A percentile compares a stretch with the other conserved stretches of the same genome.
Evolutionary conservation across 306 rosid genomes (phyloP).

Genomic region (Alnus glutinosa): DNA sequence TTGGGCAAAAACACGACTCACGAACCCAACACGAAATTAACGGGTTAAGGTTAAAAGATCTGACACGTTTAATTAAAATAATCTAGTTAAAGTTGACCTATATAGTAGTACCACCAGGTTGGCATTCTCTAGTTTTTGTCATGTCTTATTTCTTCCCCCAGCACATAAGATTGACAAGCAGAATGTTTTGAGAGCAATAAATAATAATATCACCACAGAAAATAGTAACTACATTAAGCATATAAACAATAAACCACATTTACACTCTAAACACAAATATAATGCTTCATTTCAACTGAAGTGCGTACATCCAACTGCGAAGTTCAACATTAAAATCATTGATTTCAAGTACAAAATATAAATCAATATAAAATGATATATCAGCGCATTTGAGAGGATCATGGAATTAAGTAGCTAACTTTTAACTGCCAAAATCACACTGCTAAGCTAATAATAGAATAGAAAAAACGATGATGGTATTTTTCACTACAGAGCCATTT

Average conservation of each 20-base stretch:
- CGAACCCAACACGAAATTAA: no score
- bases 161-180: not conserved
- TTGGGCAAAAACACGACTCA: no score
- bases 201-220: not conserved
- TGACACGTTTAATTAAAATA: no score
- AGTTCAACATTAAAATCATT: not conserved
- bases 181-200: not conserved
- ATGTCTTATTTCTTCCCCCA: not conserved
- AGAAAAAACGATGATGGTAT: slow-evolving; percentile 2
- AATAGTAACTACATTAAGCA: not conserved
- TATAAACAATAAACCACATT: not conserved
- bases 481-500: slow-evolving; percentile 34
- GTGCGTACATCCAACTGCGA: not conserved
- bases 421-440: slow-evolving; percentile 5
- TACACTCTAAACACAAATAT: not conserved
- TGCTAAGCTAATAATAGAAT: not conserved
- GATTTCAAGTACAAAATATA: not conserved
- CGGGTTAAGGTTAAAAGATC: no score
- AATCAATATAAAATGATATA: not conserved
- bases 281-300: slow-evolving; percentile 1
- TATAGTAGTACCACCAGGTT: no score
- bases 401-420: not conserved
- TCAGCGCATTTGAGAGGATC: not conserved
- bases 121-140: not conserved
- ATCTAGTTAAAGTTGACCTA: no score